phyloP scores from a whole-genome alignment of 805 yeast genomes.

The Candida namnaoensis region DNA sequence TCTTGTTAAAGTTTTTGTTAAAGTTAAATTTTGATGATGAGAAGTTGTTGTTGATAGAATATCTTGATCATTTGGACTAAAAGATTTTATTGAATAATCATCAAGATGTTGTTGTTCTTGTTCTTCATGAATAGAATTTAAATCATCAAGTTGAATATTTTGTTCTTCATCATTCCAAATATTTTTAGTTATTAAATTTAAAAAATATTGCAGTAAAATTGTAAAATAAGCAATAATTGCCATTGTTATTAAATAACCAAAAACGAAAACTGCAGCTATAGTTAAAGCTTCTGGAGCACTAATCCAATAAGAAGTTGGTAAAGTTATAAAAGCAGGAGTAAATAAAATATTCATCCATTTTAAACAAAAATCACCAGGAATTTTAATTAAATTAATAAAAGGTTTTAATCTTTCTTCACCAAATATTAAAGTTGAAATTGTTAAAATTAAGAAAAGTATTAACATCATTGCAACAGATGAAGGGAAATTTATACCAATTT shows the following conservation, averaged over 20 bases:
- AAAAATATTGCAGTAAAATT: constrained; percentile 26
- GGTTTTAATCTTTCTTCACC: constrained; percentile 24
- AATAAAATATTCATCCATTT: constrained; percentile 76
- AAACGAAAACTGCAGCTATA: constrained; percentile 63
- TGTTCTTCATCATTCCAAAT: constrained; percentile 16
- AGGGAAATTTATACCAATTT: constrained; percentile 43
- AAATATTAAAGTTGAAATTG: constrained; percentile 25
- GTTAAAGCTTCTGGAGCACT: constrained; percentile 61
- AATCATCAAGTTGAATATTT: constrained; percentile 9
- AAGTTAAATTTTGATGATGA: too few relatives aligned
- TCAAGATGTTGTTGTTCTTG: neutral
- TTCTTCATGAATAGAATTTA: neutral
- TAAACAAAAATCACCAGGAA: constrained; percentile 61
- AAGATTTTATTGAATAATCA: too few relatives aligned
- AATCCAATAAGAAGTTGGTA: constrained; percentile 61
- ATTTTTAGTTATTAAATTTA: constrained; percentile 4
- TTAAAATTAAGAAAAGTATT: constrained; percentile 38
- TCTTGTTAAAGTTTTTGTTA: neutral
- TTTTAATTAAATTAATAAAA: constrained; percentile 30
- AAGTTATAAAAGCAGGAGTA: constrained; percentile 66
- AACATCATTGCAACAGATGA: constrained; percentile 68
- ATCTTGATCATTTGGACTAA: too few relatives aligned
- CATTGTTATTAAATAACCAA: constrained; percentile 52
- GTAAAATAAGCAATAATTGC: constrained; percentile 41
- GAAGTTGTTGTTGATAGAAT: too few relatives aligned